phyloP scores from a whole-genome alignment of 345 rosid genomes.

The Gossypium arboreum region DNA sequence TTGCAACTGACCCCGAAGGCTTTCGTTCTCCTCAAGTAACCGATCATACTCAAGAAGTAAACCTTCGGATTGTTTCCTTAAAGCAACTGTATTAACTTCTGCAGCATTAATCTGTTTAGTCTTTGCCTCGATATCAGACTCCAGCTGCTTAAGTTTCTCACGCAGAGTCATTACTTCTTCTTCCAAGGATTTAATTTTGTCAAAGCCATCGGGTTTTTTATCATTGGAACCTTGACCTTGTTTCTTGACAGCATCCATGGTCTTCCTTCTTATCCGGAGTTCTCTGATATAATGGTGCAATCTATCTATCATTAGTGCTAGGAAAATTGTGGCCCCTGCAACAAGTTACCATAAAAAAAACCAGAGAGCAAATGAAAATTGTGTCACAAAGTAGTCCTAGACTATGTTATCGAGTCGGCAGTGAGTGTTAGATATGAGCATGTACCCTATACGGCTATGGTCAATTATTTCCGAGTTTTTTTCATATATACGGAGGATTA shows the following conservation, averaged over 20 bases:
- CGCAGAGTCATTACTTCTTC: slow-evolving; percentile 40
- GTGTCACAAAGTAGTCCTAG: neutral
- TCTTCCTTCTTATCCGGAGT: slow-evolving; percentile 71
- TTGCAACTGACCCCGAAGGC: slow-evolving; percentile 56
- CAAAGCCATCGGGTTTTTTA: neutral
- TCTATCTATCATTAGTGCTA: slow-evolving; percentile 78
- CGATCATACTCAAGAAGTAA: slow-evolving; percentile 88
- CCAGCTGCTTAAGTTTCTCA: slow-evolving; percentile 44
- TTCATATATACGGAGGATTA: no score
- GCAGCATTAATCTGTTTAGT: slow-evolving; percentile 49
- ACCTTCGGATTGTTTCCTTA: slow-evolving; percentile 90
- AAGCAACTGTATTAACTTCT: slow-evolving; percentile 68
- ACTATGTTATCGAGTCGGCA: neutral
- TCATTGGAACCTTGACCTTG: slow-evolving; percentile 36
- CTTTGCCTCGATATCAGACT: slow-evolving; percentile 46
- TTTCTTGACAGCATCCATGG: slow-evolving; percentile 65
- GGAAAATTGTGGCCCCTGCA: slow-evolving; percentile 62
- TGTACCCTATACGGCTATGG: neutral
- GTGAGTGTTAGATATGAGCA: neutral
- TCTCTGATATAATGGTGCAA: slow-evolving; percentile 89
- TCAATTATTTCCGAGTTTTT: no score
- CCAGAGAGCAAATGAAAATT: slow-evolving; percentile 13
- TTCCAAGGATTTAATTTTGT: slow-evolving; percentile 44
- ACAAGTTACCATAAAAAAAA: slow-evolving; percentile 7
- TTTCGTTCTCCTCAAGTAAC: slow-evolving; percentile 77